Percentiles rank a stretch among this genome's conserved stretches.
phyloP scores from a whole-genome alignment of 306 rosid species.

The Inga laurina region DNA sequence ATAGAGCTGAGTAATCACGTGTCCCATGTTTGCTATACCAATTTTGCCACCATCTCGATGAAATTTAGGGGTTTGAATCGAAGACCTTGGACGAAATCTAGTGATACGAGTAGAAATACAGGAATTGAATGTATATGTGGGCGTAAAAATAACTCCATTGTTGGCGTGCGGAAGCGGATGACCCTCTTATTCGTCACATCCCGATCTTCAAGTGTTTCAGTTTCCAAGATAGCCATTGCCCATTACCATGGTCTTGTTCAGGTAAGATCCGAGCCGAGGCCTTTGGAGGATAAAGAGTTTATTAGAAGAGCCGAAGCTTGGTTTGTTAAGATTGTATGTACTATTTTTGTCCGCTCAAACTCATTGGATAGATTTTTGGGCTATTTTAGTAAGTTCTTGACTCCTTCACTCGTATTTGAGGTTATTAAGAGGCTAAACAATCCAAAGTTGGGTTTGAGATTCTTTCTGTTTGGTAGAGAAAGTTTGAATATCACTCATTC shows the following conservation, averaged over 20 bases:
- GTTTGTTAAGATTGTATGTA: constrained; percentile 74
- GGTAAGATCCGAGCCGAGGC: constrained; percentile 39
- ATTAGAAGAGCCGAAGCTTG: constrained; percentile 60
- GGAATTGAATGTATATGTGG: constrained; percentile 20
- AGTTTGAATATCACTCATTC: constrained; percentile 48
- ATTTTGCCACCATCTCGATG: constrained; percentile 45
- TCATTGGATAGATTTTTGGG: constrained; percentile 47
- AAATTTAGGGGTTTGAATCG: constrained; percentile 33
- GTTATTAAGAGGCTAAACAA: constrained; percentile 65
- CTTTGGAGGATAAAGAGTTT: constrained; percentile 44
- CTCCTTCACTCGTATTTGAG: constrained; percentile 65
- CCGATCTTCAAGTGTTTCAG: constrained; percentile 52
- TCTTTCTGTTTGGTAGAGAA: constrained; percentile 63
- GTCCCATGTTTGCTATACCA: constrained; percentile 36
- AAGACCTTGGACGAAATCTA: constrained; percentile 3
- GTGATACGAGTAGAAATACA: neutral
- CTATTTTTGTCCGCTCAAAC: constrained; percentile 61
- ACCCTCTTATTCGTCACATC: constrained; percentile 57
- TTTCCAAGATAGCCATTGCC: constrained; percentile 53
- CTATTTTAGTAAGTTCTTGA: constrained; percentile 55
- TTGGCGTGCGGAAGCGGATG: constrained; percentile 58
- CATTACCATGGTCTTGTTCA: constrained; percentile 42
- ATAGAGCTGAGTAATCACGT: neutral
- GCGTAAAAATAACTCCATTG: constrained; percentile 30
- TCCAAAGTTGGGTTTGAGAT: constrained; percentile 60